These are phyloP conservation scores for Camelina hispida DNA, from an alignment of 345 rosid species.

Conservation along the genomic window DNA sequence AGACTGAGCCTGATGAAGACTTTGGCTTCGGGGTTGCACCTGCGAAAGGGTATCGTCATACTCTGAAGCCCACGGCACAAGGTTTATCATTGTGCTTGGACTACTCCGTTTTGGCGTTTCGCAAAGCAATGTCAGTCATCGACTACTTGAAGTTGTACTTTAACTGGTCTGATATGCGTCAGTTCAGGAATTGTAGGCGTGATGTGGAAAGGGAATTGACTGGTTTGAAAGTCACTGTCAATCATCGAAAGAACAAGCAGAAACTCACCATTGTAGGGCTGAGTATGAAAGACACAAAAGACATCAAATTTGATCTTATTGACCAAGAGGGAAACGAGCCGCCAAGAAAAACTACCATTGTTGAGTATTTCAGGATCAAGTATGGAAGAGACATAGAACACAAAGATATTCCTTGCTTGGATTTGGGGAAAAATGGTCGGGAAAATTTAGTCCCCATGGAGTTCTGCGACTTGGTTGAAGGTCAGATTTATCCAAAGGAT, in stretches of 20 bases:
- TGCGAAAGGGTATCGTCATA: slow-evolving; percentile 71
- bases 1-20: slow-evolving; percentile 41
- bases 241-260: slow-evolving; percentile 69
- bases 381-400: slow-evolving; percentile 52
- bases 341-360: slow-evolving; percentile 41
- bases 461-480: slow-evolving; percentile 71
- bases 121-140: slow-evolving; percentile 61
- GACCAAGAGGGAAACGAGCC: slow-evolving; percentile 55
- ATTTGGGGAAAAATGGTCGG: slow-evolving; percentile 60
- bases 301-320: slow-evolving; percentile 47
- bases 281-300: slow-evolving; percentile 50
- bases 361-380: slow-evolving; percentile 67
- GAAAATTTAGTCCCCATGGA: slow-evolving; percentile 79
- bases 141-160: slow-evolving; percentile 62
- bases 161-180: slow-evolving; percentile 34
- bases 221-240: slow-evolving; percentile 67
- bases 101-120: slow-evolving; percentile 75
- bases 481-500: slow-evolving; percentile 87
- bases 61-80: slow-evolving; percentile 79
- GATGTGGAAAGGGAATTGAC: slow-evolving; percentile 54
- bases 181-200: slow-evolving; percentile 37
- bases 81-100: slow-evolving; percentile 77
- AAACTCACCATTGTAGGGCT: slow-evolving; percentile 58
- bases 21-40: slow-evolving; percentile 68
- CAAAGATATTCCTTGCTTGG: slow-evolving; percentile 71